Percentiles rank a stretch among this genome's conserved stretches.
Conservation (phyloP, 257 asterid genomes). For the Sherardia arvensis region DNA sequence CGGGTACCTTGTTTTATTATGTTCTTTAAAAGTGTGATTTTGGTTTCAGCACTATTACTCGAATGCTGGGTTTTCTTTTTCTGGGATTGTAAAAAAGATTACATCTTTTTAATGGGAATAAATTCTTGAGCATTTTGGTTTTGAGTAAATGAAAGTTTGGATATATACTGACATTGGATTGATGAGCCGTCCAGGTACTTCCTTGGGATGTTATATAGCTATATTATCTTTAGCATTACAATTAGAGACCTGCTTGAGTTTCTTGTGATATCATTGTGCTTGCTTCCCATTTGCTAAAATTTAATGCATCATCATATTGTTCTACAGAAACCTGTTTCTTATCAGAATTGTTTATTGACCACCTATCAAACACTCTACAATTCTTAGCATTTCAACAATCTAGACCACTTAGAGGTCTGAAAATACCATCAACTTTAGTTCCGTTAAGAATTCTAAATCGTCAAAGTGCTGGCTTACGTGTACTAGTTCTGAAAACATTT, state of each 20-base stretch:
- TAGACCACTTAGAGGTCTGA: not conserved
- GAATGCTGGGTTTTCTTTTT: too few species aligned
- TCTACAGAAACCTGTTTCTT: too few species aligned
- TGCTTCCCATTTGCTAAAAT: not conserved
- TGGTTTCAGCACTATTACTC: not conserved
- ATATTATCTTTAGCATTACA: not conserved
- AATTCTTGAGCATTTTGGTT: not conserved
- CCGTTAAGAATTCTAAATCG: too few species aligned
- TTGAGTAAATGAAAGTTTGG: not conserved
- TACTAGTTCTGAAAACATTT: not conserved
- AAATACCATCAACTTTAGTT: not conserved
- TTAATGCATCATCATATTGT: not conserved
- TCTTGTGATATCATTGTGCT: too few species aligned
- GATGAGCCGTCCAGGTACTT: conserved; percentile 76
- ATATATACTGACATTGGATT: not conserved
- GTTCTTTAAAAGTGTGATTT: not conserved
- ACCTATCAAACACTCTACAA: not conserved
- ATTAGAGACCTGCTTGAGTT: too few species aligned
- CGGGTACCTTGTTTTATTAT: conserved; percentile 32
- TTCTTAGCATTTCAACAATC: too few species aligned
- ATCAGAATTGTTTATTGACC: not conserved
- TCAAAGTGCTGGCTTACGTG: too few species aligned
- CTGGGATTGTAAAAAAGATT: not conserved
- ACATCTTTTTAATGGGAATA: not conserved
- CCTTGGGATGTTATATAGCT: not conserved